Percentiles rank a stretch among this genome's conserved stretches.
Evolutionary conservation across 164 flowering plant genomes (phyloP).

Genomic region (Tetracentron sinense): DNA sequence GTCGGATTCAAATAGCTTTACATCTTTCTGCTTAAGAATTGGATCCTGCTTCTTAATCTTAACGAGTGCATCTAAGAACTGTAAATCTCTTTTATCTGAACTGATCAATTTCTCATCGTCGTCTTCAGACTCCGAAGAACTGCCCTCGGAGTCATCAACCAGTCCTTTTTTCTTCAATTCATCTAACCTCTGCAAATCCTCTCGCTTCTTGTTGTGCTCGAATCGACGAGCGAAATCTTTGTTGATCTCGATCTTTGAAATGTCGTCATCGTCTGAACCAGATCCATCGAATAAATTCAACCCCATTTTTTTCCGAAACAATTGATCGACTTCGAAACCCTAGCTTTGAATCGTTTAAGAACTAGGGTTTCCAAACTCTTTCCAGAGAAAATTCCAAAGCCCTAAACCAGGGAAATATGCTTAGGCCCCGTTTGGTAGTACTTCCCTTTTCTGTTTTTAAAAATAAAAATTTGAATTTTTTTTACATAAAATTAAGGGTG

Average conservation of each 20-base stretch:
- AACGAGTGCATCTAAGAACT: constrained; percentile 48
- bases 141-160: constrained; percentile 25
- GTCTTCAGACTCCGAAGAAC: constrained; percentile 23
- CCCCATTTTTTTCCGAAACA: constrained; percentile 13
- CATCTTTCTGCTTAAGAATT: constrained; percentile 38
- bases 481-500: too few relatives aligned
- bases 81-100: constrained; percentile 27
- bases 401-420: too few relatives aligned
- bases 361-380: too few relatives aligned
- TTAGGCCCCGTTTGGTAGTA: too few relatives aligned
- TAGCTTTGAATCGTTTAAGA: too few relatives aligned
- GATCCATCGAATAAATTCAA: constrained; percentile 48
- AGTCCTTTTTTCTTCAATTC: constrained; percentile 63
- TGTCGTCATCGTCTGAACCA: constrained; percentile 33
- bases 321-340: too few relatives aligned
- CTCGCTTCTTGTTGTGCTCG: constrained; percentile 79
- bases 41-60: constrained; percentile 71
- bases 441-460: too few relatives aligned
- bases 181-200: constrained; percentile 60
- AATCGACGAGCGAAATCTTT: constrained; percentile 52
- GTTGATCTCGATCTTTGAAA: constrained; percentile 55
- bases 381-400: too few relatives aligned
- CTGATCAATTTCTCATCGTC: constrained; percentile 12
- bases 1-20: constrained; percentile 46
- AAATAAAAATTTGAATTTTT: too few relatives aligned